Conservation (phyloP, 2,329 filamentous ascomycete species). For the Penicillium carneum region DNA sequence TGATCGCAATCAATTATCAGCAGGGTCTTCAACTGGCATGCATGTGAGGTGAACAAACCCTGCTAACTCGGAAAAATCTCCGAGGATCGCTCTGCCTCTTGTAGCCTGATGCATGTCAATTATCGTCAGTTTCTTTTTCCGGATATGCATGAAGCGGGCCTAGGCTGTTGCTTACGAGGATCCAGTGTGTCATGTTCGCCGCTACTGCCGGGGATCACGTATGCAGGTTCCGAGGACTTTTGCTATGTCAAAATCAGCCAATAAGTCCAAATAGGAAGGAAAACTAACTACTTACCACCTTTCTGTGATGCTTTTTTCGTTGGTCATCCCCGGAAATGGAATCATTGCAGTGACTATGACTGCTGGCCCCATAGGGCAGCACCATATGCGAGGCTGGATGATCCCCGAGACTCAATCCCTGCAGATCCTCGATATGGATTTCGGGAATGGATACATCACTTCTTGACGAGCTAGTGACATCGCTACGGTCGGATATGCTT, state of each 20-base stretch:
- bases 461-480: neutral
- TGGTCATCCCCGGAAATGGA: neutral
- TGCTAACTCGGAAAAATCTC: slow-evolving; percentile 32
- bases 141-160: neutral
- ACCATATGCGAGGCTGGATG: neutral
- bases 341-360: neutral
- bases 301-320: neutral
- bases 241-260: neutral
- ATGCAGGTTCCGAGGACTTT: slow-evolving; percentile 10
- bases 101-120: slow-evolving; percentile 11
- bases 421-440: neutral
- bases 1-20: neutral
- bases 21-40: neutral
- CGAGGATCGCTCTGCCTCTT: slow-evolving; percentile 21
- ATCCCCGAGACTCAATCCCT: neutral
- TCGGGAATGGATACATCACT: neutral
- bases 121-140: neutral
- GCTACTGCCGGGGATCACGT: slow-evolving; percentile 2
- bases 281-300: neutral
- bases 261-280: neutral
- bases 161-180: slow-evolving; percentile 20
- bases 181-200: slow-evolving; percentile 19
- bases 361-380: neutral
- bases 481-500: neutral
- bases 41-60: slow-evolving; percentile 17